A percentile compares a stretch with the other conserved stretches of the same genome.
Evolutionary conservation across 2,329 filamentous ascomycete species (phyloP).

Genomic region (Stemphylium beticola): DNA sequence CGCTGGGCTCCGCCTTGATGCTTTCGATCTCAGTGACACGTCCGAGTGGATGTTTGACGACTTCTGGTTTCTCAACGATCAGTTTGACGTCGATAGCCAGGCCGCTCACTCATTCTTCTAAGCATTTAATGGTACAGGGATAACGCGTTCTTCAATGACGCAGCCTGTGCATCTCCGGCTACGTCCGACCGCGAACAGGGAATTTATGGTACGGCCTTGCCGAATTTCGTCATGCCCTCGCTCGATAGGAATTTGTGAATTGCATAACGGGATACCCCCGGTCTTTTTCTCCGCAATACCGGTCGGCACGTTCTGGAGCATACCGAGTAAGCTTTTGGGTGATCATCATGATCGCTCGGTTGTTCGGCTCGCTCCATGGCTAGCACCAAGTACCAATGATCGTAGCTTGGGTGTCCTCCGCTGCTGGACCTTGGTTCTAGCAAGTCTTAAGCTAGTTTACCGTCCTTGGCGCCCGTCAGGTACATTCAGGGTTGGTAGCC

Average conservation of each 20-base stretch:
- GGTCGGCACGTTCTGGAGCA: background rate
- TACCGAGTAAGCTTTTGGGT: background rate
- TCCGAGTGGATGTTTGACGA: constrained; percentile 29
- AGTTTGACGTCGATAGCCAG: background rate
- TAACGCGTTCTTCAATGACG: background rate
- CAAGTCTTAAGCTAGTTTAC: background rate
- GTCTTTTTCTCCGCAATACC: background rate
- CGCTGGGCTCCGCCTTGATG: constrained; percentile 15
- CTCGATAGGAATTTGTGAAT: background rate
- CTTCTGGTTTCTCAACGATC: constrained; percentile 24
- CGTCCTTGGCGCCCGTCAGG: background rate
- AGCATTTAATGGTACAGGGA: background rate
- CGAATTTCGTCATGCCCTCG: background rate
- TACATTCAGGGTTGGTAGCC: background rate
- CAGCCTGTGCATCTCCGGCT: background rate
- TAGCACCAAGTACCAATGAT: background rate
- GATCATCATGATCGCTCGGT: constrained; percentile 2
- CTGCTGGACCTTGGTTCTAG: background rate
- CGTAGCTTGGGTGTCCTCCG: background rate
- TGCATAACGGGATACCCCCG: background rate
- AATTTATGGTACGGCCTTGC: background rate
- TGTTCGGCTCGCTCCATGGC: background rate
- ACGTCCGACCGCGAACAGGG: background rate
- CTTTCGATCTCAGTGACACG: constrained; percentile 12
- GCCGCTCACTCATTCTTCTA: background rate